These are phyloP conservation scores for Sarocladium kiliense DNA, from an alignment of 2,329 filamentous ascomycete genomes.

Conservation along the genomic window DNA sequence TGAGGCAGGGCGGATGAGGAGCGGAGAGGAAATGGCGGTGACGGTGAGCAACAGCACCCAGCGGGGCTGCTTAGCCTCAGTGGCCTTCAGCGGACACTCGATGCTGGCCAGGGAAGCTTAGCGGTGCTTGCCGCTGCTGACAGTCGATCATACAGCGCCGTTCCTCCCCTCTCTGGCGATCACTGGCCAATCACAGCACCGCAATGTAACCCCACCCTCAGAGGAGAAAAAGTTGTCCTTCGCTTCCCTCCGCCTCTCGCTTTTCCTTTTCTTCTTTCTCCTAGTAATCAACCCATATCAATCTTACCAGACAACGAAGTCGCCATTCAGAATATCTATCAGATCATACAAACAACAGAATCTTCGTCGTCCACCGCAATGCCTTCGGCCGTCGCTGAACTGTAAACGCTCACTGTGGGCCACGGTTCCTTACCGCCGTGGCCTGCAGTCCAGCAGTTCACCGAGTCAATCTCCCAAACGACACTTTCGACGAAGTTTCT, in stretches of 20 bases:
- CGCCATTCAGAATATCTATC: slow-evolving; percentile 32
- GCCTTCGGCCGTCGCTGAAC: slow-evolving; percentile 79
- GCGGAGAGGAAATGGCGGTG: slow-evolving; percentile 8
- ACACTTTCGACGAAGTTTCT: slow-evolving; percentile 62
- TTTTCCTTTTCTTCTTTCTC: slow-evolving; percentile 22
- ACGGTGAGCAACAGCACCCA: background rate
- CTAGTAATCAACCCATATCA: slow-evolving; percentile 27
- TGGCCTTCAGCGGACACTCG: background rate
- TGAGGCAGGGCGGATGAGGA: slow-evolving; percentile 1
- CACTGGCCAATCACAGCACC: slow-evolving; percentile 8
- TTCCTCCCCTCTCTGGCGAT: background rate
- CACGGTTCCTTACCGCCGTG: slow-evolving; percentile 40
- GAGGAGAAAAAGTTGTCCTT: slow-evolving; percentile 7
- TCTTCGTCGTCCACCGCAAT: slow-evolving; percentile 65
- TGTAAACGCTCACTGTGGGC: slow-evolving; percentile 86
- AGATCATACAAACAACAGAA: slow-evolving; percentile 34
- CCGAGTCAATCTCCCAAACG: slow-evolving; percentile 52
- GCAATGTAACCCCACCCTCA: background rate
- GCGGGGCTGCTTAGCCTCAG: slow-evolving; percentile 3
- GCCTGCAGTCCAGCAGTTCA: slow-evolving; percentile 84
- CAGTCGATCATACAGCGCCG: background rate
- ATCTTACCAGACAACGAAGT: slow-evolving; percentile 60
- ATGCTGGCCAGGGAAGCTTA: background rate
- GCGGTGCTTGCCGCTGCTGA: background rate
- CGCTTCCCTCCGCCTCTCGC: slow-evolving; percentile 11